Evolutionary conservation across 2,329 filamentous ascomycete genomes (phyloP).

Genomic region (Ophiocordyceps camponoti-rufipedis): DNA sequence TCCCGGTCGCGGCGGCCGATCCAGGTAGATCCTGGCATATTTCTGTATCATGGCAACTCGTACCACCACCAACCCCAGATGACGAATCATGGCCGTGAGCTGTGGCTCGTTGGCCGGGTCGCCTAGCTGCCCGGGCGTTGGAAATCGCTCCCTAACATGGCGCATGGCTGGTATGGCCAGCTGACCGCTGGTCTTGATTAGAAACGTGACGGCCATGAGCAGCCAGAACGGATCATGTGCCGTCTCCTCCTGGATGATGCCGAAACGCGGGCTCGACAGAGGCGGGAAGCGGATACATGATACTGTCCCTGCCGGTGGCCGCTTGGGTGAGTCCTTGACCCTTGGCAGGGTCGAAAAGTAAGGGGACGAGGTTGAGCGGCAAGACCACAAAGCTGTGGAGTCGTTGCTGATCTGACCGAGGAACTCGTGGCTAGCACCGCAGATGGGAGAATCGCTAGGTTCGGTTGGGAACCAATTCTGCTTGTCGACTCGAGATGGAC

Average conservation of each 20-base stretch:
- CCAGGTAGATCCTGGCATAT: constrained; percentile 52
- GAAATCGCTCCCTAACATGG: constrained; percentile 47
- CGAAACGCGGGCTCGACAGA: constrained; percentile 45
- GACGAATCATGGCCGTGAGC: constrained; percentile 43
- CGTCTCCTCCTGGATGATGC: constrained; percentile 70
- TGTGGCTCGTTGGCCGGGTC: constrained; percentile 27
- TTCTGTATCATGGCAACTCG: constrained; percentile 50
- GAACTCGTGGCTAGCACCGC: neutral
- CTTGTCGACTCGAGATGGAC: too few species aligned
- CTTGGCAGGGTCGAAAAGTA: constrained; percentile 11
- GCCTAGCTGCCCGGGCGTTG: constrained; percentile 45
- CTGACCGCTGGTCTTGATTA: constrained; percentile 62
- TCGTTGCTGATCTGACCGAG: neutral
- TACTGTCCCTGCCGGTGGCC: constrained; percentile 24
- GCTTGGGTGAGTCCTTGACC: constrained; percentile 7
- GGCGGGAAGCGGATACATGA: constrained; percentile 49
- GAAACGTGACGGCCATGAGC: constrained; percentile 65
- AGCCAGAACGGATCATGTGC: constrained; percentile 60
- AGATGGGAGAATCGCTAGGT: neutral
- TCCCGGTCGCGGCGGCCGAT: constrained; percentile 38
- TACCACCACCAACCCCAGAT: constrained; percentile 52
- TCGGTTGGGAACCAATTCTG: neutral
- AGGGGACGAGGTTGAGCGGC: constrained; percentile 9
- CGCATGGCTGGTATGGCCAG: constrained; percentile 62
- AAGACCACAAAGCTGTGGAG: neutral